Base-by-base conservation (phyloP, 1,284 basidiomycete genomes). In the Polyporus tsugae region DNA sequence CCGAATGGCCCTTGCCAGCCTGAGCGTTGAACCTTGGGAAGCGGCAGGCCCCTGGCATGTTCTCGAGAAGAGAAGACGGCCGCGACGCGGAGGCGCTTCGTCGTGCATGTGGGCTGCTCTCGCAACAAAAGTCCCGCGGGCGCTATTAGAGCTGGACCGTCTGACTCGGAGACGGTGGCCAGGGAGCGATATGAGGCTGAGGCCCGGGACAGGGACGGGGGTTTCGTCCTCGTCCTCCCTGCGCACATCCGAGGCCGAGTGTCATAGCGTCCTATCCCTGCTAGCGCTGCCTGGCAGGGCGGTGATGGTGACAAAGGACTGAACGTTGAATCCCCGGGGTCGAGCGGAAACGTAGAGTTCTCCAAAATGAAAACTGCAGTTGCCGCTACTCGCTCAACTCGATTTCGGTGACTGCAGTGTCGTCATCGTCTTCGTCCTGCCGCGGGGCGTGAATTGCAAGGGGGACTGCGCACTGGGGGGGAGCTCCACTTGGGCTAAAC, bases 31-130 rank as follows among this genome's bases (percentile, higher is more conserved):
- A 60, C 58, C 38, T 60, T 60, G 58, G 17, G 58, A 55, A 57
- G 29, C 42, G 55, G 65, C 22, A 62, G 60, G 67, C 65, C 70
- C 70, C 55, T 25, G 38, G 58, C 52, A 35, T 35, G 29, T 62
- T 60, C 38, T 39, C 58, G 22, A 60, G 58, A 60, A 41, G 58
- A 55, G 29, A 29, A 17, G 19, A 49, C 46, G 22, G 58, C 35
- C 58, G 36, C 33, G 64, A 60, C 49, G 64, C 57, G 7, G 33
- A 29, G 29, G 64, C 64, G 64, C 64, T 57, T 62, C 59, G 52
- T 52, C 52, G 39, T 55, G 64, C 60, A 38, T 61, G 53, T 62
- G 38, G 36, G 38, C 25, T 62, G 39, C 64, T 46, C 64, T 60
- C 52, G 60, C 36, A 17, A 36, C 35, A 63, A 55, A 55, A 35